Evolutionary conservation across 148 eudicot genomes (phyloP).

Genomic region (Euryodendron excelsum): DNA sequence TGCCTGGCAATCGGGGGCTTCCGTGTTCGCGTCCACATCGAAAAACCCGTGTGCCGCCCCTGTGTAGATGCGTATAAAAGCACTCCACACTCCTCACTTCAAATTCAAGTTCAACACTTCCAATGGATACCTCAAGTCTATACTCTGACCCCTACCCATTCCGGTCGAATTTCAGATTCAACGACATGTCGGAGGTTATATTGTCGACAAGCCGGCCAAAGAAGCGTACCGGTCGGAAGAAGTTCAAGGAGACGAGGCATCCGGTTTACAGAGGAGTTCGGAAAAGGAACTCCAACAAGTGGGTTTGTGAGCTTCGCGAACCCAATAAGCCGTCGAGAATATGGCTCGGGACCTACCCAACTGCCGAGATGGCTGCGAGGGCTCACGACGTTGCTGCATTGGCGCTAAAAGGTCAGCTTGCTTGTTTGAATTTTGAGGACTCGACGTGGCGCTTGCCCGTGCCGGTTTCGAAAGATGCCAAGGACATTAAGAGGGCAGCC

Average conservation of each 20-base stretch:
- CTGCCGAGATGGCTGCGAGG: constrained; percentile 15
- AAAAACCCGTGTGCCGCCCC: too few relatives aligned
- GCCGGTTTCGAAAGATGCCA: neutral
- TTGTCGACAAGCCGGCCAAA: neutral
- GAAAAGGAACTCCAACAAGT: constrained; percentile 2
- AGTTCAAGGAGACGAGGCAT: constrained; percentile 19
- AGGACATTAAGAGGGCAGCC: neutral
- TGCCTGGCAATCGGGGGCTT: too few relatives aligned
- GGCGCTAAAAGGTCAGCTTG: constrained; percentile 2
- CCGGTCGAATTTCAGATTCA: too few relatives aligned
- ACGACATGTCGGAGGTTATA: neutral
- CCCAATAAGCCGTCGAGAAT: constrained; percentile 7
- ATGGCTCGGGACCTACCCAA: constrained; percentile 23
- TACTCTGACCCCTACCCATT: too few relatives aligned
- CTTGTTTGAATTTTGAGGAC: constrained; percentile 4
- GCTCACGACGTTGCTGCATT: constrained; percentile 21
- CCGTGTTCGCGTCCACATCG: too few relatives aligned
- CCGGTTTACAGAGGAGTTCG: constrained; percentile 10
- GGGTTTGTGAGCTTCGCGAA: constrained; percentile 16
- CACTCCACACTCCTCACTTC: too few relatives aligned
- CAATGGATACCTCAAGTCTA: too few relatives aligned
- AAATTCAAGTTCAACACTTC: too few relatives aligned
- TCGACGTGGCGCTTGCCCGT: neutral
- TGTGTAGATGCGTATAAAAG: too few relatives aligned
- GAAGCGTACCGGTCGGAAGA: neutral